Percentiles rank a stretch among this genome's conserved stretches.
phyloP scores from a whole-genome alignment of 2,329 filamentous ascomycete genomes.

The Trichoderma sp. region DNA sequence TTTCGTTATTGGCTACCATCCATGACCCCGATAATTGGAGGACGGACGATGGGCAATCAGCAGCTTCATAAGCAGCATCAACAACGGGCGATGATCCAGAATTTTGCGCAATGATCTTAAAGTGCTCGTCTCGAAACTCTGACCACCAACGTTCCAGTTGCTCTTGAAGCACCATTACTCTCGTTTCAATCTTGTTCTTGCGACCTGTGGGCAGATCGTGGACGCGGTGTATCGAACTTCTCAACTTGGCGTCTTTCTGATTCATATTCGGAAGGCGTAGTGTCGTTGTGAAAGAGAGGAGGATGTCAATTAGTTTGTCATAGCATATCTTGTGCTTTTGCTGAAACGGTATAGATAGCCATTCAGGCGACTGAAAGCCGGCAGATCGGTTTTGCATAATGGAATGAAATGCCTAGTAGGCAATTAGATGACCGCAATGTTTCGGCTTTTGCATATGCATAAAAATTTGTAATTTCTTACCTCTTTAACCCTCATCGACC shows the following conservation, averaged over 20 bases:
- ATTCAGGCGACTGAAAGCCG: conserved; percentile 12
- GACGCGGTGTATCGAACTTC: not conserved
- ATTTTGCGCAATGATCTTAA: not conserved
- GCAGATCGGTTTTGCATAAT: conserved; percentile 23
- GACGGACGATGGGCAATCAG: not conserved
- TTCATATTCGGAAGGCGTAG: conserved; percentile 13
- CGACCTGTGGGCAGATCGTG: conserved; percentile 19
- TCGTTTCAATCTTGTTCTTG: conserved; percentile 13
- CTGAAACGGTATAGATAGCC: conserved; percentile 20
- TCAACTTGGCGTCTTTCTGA: not conserved
- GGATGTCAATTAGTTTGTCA: conserved; percentile 16
- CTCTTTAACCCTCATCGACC: conserved; percentile 13
- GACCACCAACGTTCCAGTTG: not conserved
- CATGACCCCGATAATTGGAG: conserved; percentile 2
- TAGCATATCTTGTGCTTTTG: conserved; percentile 17
- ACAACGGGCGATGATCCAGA: not conserved
- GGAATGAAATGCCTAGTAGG: conserved; percentile 13
- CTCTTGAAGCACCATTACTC: not conserved
- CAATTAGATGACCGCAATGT: not conserved
- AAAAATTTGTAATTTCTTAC: not conserved
- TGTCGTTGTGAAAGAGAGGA: conserved; percentile 7
- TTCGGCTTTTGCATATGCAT: not conserved
- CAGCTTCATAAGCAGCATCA: not conserved
- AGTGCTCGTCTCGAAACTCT: not conserved
- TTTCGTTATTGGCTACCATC: conserved; percentile 18